Conservation (phyloP, 306 rosid species). For the Sicyos edulis region DNA sequence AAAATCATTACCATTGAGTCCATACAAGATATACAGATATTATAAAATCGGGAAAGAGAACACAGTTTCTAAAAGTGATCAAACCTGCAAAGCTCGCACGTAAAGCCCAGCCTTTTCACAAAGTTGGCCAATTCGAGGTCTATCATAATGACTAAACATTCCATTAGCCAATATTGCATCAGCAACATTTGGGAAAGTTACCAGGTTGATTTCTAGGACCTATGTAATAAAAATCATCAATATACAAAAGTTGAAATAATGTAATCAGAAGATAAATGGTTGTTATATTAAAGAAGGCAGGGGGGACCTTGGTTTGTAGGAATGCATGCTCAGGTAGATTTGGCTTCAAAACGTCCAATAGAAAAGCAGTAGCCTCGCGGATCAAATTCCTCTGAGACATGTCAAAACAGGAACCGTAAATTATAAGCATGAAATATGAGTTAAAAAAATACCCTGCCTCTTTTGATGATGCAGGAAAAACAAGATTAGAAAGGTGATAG, state of each 20-base stretch:
- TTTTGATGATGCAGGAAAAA: not conserved
- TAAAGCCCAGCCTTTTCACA: slow-evolving; percentile 98
- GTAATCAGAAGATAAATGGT: slow-evolving; percentile 9
- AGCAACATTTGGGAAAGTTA: slow-evolving; percentile 94
- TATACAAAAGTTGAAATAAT: slow-evolving; percentile 20
- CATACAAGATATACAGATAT: too few relatives aligned
- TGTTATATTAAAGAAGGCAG: slow-evolving; percentile 10
- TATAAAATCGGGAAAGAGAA: not conserved
- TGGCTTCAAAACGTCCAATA: slow-evolving; percentile 93
- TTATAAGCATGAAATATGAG: not conserved
- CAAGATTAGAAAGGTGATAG: not conserved
- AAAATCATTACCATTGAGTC: not conserved
- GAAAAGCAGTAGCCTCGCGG: slow-evolving; percentile 97
- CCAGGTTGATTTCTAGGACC: slow-evolving; percentile 96
- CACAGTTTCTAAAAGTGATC: slow-evolving; percentile 29
- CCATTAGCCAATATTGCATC: slow-evolving; percentile 99
- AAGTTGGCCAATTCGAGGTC: slow-evolving; percentile 94
- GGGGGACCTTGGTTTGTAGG: slow-evolving; percentile 83
- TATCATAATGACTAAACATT: slow-evolving; percentile 97
- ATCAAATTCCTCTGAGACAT: slow-evolving; percentile 78
- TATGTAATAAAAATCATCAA: slow-evolving; percentile 31
- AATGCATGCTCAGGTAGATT: slow-evolving; percentile 86
- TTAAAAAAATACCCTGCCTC: not conserved
- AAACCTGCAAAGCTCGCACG: slow-evolving; percentile 90
- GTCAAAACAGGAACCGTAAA: slow-evolving; percentile 20